Conservation (phyloP, 306 rosid species). For the Prunus salicina region DNA sequence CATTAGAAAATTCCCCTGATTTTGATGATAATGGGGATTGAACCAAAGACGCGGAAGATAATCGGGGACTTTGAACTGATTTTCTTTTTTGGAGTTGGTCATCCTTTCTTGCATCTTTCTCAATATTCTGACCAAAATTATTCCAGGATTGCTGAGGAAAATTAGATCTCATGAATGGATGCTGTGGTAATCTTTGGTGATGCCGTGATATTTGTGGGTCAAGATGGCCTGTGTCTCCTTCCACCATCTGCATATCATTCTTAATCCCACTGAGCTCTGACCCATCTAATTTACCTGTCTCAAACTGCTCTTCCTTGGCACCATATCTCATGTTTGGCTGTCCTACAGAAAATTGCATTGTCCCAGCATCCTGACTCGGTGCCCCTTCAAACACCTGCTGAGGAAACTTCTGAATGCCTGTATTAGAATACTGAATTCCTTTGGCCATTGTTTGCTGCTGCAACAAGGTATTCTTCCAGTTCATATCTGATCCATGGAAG, state of each 20-base stretch:
- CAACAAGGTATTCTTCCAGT: constrained; percentile 70
- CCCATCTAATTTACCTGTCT: constrained; percentile 63
- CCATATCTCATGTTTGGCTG: constrained; percentile 57
- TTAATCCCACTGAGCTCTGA: constrained; percentile 58
- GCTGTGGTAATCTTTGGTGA: constrained; percentile 58
- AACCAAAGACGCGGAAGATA: constrained; percentile 67
- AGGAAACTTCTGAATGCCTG: constrained; percentile 65
- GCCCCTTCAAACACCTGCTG: constrained; percentile 73
- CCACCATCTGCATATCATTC: constrained; percentile 51
- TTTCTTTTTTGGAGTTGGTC: constrained; percentile 74
- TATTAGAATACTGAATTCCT: constrained; percentile 56
- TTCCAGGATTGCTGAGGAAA: constrained; percentile 76
- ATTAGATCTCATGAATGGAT: constrained; percentile 58
- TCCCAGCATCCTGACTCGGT: constrained; percentile 58
- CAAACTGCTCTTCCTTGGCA: constrained; percentile 87
- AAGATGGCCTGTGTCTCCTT: constrained; percentile 55
- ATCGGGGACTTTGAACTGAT: constrained; percentile 77
- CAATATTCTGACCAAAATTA: constrained; percentile 63
- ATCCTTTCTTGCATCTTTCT: constrained; percentile 80
- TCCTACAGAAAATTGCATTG: constrained; percentile 53
- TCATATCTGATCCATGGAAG: constrained; percentile 68
- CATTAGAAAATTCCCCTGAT: constrained; percentile 88
- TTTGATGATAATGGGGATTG: constrained; percentile 84
- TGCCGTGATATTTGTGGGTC: constrained; percentile 69
- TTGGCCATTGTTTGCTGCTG: constrained; percentile 67